phyloP scores from a whole-genome alignment of 805 yeast species.

The Scheffersomyces ergatensis region DNA sequence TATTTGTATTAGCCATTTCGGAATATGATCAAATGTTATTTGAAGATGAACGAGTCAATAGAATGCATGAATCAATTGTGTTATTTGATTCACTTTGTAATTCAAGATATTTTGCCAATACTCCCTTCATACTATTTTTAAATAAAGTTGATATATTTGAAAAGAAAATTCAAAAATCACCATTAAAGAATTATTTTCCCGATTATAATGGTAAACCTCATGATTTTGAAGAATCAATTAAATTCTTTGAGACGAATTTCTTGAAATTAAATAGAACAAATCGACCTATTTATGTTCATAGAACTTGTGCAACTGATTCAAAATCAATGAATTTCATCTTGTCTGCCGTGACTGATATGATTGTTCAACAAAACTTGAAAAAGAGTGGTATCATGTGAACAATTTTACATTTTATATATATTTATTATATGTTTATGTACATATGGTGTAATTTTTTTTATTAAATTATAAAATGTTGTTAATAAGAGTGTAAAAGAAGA shows the following conservation, averaged over 20 bases:
- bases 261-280: conserved; percentile 60
- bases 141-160: conserved; percentile 85
- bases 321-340: conserved; percentile 85
- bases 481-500: too few relatives aligned
- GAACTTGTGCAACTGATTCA: conserved; percentile 95
- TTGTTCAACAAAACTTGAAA: conserved; percentile 78
- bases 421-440: too few relatives aligned
- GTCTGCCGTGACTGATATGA: conserved; percentile 88
- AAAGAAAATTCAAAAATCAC: conserved; percentile 62
- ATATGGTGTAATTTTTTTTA: too few relatives aligned
- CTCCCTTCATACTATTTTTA: conserved; percentile 85
- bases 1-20: conserved; percentile 84
- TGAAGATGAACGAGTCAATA: conserved; percentile 85
- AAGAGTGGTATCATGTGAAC: conserved; percentile 76
- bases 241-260: conserved; percentile 69
- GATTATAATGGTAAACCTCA: conserved; percentile 64
- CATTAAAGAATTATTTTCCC: conserved; percentile 73
- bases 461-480: too few relatives aligned
- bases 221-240: conserved; percentile 64
- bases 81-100: conserved; percentile 81
- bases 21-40: conserved; percentile 91
- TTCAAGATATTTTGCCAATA: conserved; percentile 77
- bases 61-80: conserved; percentile 87
- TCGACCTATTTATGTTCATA: conserved; percentile 82
- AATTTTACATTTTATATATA: too few relatives aligned